Evolutionary conservation across 768 basidiomycete species (phyloP).

Genomic region (Favolaschia claudopus): DNA sequence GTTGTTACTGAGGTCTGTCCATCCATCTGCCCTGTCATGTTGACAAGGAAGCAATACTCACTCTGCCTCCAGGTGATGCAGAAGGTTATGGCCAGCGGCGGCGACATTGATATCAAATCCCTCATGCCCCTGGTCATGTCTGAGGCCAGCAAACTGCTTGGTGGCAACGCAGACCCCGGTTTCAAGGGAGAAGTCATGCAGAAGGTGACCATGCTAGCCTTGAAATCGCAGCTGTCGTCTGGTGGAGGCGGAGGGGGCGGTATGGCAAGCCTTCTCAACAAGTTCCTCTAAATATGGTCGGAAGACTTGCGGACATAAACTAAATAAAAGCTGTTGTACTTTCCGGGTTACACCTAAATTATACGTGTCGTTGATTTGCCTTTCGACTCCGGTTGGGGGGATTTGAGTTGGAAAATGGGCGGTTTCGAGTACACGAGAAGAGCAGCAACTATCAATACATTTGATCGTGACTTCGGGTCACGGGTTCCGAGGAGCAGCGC

Average conservation of each 20-base stretch:
- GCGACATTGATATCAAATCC: neutral
- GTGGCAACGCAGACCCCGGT: neutral
- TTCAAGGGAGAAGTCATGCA: constrained; percentile 21
- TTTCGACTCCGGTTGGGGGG: too few species aligned
- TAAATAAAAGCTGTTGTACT: too few species aligned
- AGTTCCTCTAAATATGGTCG: too few species aligned
- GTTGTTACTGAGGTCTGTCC: constrained; percentile 7
- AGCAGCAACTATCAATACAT: too few species aligned
- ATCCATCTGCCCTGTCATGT: neutral
- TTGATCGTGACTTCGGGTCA: too few species aligned
- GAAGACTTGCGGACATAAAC: too few species aligned
- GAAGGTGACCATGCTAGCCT: constrained; percentile 22
- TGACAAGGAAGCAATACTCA: neutral
- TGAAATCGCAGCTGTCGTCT: constrained; percentile 18
- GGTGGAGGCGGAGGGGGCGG: constrained; percentile 21
- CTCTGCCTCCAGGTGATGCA: constrained; percentile 12
- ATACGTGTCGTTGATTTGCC: too few species aligned
- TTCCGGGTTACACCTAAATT: too few species aligned
- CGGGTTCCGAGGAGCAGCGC: too few species aligned
- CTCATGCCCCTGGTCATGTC: constrained; percentile 15
- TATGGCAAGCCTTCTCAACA: constrained; percentile 9
- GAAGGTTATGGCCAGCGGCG: constrained; percentile 3
- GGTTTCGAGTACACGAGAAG: too few species aligned
- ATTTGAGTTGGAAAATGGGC: too few species aligned
- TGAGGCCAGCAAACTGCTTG: constrained; percentile 14